Base-by-base conservation (phyloP, 345 rosid species). In the Gossypioides kirkii region DNA sequence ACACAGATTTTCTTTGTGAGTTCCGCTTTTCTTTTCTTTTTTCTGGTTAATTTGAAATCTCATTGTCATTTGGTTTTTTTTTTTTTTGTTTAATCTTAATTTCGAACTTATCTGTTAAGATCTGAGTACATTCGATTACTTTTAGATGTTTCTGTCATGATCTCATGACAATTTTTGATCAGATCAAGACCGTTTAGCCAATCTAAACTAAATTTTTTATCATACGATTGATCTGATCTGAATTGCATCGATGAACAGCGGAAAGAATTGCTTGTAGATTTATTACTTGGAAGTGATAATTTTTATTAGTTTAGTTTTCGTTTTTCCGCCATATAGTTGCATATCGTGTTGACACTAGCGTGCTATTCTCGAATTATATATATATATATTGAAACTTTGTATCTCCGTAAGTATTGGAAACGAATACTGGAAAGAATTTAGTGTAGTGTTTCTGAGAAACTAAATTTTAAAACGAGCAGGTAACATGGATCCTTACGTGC, bases 401-500 rank as follows among this genome's bases (percentile, higher is more conserved):
- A 49, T 49, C 54, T 49, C n/a, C n/a, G 14, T 11, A 46, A 46
- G 50, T 46, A 46, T 10, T 14, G 50, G 16, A 46, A 46, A 46
- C 50, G 14, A 13, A 46, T 32, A 32, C 7, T 32, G 7, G 7
- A 32, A 32, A 32, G 38, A 5, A 32, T 32, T 4, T 32, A 7
- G 7, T 16, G 28, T 55, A 10, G 23, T 46, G 41, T 13, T 25
- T 28, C 59, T 56, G 16, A 13, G 32, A 20, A 41, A n/a, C 1
- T 11, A 38, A 12, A 66, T 43, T 17, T 20, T 32, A 26, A 50
- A 69, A 69, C 59, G 61, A 61, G 23, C 82, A 92, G 98, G 67
- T 64, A 83, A 76, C 46, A 87, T 88, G 87, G 97, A 90, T 78
- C 91, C 97, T 41, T 93, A 87, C 61, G 94, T 88, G 64, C 53